Percentiles rank a stretch among this genome's conserved stretches.
phyloP scores from a whole-genome alignment of 495 filamentous ascomycete species.

The Penicillium coffeae region DNA sequence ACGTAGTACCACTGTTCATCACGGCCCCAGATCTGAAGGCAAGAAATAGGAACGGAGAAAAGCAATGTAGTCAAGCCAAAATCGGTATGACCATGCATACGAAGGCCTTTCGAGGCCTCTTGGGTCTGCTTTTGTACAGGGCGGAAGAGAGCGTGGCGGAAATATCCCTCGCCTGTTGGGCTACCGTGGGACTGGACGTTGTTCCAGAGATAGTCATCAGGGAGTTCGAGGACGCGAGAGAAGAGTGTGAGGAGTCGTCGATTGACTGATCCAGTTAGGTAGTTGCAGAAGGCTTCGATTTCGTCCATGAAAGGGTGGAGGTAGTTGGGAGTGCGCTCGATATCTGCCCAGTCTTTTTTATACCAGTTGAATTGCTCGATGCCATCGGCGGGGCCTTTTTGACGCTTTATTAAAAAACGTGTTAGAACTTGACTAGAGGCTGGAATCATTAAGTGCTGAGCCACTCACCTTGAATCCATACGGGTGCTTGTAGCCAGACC shows the following conservation, averaged over 20 bases:
- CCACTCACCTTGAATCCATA: constrained; percentile 43
- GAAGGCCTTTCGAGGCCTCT: constrained; percentile 36
- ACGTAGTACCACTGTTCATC: constrained; percentile 44
- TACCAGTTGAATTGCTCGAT: constrained; percentile 51
- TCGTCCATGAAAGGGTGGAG: constrained; percentile 46
- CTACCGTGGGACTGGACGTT: constrained; percentile 44
- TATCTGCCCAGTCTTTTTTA: constrained; percentile 32
- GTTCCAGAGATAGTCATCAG: constrained; percentile 44
- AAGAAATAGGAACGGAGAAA: constrained; percentile 41
- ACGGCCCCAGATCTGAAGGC: constrained; percentile 41
- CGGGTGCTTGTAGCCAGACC: constrained; percentile 41
- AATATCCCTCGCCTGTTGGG: constrained; percentile 43
- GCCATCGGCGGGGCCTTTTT: constrained; percentile 33
- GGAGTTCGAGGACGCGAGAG: constrained; percentile 43
- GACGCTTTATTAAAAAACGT: constrained; percentile 21
- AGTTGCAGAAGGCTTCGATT: constrained; percentile 40
- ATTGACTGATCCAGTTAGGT: constrained; percentile 44
- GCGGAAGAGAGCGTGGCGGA: constrained; percentile 43
- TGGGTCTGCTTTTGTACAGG: constrained; percentile 36
- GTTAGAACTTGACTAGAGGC: background rate
- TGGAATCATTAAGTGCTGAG: background rate
- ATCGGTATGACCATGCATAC: constrained; percentile 47
- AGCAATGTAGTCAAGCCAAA: constrained; percentile 41
- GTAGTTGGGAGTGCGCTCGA: constrained; percentile 30
- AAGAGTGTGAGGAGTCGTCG: constrained; percentile 40